Conservation (phyloP, 331 rosid species). For the Acacia pycnantha region DNA sequence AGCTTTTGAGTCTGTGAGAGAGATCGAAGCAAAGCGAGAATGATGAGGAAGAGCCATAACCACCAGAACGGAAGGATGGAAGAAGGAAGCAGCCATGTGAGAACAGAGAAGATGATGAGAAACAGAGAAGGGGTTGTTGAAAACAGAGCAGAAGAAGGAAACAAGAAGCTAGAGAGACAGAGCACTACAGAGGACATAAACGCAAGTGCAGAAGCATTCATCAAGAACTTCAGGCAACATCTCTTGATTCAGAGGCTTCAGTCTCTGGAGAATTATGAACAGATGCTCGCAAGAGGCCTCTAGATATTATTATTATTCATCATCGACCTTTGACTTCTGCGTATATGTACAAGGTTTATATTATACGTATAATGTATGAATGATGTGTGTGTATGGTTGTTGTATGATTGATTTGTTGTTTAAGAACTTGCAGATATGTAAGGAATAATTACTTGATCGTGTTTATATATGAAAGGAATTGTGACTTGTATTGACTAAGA, state of each 20-base stretch:
- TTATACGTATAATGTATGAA: not conserved
- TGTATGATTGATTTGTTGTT: not conserved
- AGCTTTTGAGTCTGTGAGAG: not conserved
- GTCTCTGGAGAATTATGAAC: slow-evolving; percentile 76
- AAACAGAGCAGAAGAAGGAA: slow-evolving; percentile 8
- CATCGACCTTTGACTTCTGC: too few relatives aligned
- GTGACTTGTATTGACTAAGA: not conserved
- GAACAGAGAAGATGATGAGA: not conserved
- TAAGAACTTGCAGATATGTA: not conserved
- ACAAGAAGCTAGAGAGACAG: slow-evolving; percentile 54
- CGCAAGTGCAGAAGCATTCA: slow-evolving; percentile 83
- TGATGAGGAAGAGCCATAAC: slow-evolving; percentile 21
- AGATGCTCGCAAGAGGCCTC: slow-evolving; percentile 73
- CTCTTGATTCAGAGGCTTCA: slow-evolving; percentile 79
- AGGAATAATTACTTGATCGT: not conserved
- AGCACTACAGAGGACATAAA: slow-evolving; percentile 56
- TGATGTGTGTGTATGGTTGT: not conserved
- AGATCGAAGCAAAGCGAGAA: not conserved
- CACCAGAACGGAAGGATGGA: not conserved
- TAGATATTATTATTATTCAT: not conserved
- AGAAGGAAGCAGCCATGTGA: slow-evolving; percentile 18
- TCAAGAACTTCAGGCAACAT: slow-evolving; percentile 81
- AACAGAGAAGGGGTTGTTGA: too few relatives aligned
- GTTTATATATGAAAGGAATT: not conserved
- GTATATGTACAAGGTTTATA: not conserved